Conservation (phyloP, 768 basidiomycete species). For the Termitomyces sp. region DNA sequence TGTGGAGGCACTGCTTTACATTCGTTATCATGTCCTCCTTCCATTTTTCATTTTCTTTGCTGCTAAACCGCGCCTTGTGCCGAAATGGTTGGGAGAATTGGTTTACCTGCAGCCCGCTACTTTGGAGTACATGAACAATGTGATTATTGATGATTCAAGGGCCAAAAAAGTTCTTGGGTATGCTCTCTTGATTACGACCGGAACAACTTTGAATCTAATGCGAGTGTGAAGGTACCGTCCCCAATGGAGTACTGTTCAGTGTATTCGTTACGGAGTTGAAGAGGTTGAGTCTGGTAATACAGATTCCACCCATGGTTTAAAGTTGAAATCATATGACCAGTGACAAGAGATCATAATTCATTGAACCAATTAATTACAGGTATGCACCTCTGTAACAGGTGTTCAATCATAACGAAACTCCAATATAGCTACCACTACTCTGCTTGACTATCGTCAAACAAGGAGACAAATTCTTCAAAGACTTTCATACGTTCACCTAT, state of each 20-base stretch:
- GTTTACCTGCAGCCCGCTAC: too few relatives aligned
- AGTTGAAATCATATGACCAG: conserved; percentile 5
- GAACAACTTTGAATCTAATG: too few relatives aligned
- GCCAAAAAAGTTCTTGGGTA: too few relatives aligned
- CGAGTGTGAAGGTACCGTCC: too few relatives aligned
- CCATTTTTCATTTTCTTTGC: too few relatives aligned
- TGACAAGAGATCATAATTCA: background rate
- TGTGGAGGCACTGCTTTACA: background rate
- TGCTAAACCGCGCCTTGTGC: too few relatives aligned
- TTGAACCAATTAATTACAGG: background rate
- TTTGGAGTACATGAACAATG: too few relatives aligned
- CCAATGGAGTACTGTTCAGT: conserved; percentile 20
- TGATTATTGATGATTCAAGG: too few relatives aligned
- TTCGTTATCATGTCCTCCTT: background rate
- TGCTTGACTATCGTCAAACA: conserved; percentile 31
- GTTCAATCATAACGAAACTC: background rate
- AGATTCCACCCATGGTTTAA: conserved; percentile 19
- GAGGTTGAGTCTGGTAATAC: conserved; percentile 25
- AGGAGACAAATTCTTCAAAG: conserved; percentile 37
- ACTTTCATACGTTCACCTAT: conserved; percentile 38
- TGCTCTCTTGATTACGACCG: too few relatives aligned
- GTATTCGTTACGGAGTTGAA: conserved; percentile 29
- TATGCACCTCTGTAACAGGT: background rate
- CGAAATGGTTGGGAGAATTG: too few relatives aligned
- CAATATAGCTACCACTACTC: background rate